Percentiles rank a stretch among this genome's conserved stretches.
Conservation (phyloP, 2,329 filamentous ascomycete genomes). For the Torrubiella hemipterigena region DNA sequence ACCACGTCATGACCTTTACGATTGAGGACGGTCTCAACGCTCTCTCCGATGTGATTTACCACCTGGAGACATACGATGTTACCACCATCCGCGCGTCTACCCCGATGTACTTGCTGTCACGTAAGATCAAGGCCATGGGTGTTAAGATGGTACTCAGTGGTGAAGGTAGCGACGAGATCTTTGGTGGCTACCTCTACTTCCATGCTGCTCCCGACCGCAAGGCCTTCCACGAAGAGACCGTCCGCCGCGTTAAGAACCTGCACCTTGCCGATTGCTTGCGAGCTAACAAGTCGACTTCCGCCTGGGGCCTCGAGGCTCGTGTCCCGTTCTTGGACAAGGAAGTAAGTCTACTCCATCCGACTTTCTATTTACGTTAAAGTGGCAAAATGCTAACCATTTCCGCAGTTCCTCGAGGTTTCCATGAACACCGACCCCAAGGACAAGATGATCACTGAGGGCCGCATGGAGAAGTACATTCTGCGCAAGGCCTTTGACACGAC, state of each 20-base stretch:
- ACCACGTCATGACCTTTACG: constrained; percentile 97
- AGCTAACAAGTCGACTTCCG: constrained; percentile 97
- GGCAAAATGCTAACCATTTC: constrained; percentile 4
- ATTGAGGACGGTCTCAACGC: constrained; percentile 95
- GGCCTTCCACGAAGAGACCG: constrained; percentile 91
- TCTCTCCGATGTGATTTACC: constrained; percentile 93
- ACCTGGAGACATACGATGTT: constrained; percentile 95
- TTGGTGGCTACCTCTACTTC: constrained; percentile 98
- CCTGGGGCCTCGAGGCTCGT: constrained; percentile 95
- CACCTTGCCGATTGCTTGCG: constrained; percentile 93
- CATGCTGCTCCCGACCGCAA: constrained; percentile 83
- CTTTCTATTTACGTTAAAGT: constrained; percentile 10
- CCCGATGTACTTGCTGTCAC: constrained; percentile 93
- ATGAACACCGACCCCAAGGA: constrained; percentile 93
- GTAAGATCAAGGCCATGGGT: constrained; percentile 99
- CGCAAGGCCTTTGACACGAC: constrained; percentile 94
- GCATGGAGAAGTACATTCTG: constrained; percentile 95
- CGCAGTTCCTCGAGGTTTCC: constrained; percentile 77
- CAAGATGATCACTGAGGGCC: constrained; percentile 87
- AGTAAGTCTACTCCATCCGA: no score
- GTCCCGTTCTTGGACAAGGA: constrained; percentile 97
- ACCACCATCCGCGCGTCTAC: constrained; percentile 97
- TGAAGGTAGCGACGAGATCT: constrained; percentile 96
- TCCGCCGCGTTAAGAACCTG: constrained; percentile 90
- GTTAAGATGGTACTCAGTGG: constrained; percentile 99